Evolutionary conservation across 306 rosid genomes (phyloP).

Genomic region (Trichosanthes cucumerina): DNA sequence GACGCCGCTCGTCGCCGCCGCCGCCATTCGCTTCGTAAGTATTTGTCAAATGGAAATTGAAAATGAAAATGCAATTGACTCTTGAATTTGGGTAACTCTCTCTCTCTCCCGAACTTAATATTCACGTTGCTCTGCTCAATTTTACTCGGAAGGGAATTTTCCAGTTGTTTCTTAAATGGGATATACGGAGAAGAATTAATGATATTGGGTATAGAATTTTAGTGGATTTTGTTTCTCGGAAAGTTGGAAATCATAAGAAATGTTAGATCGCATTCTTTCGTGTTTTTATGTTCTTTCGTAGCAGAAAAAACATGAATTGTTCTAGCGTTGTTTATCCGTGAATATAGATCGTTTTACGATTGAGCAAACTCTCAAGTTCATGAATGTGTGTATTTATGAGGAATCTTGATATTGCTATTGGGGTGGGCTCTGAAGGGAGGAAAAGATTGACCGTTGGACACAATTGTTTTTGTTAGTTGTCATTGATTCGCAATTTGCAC

Average conservation of each 20-base stretch:
- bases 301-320: background rate
- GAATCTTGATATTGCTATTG: background rate
- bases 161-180: background rate
- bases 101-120: background rate
- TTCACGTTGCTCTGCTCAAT: background rate
- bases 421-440: too few relatives aligned
- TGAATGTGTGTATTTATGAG: background rate
- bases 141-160: background rate
- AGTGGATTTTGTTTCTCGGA: background rate
- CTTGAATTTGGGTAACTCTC: conserved; percentile 68
- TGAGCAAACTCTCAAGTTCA: background rate
- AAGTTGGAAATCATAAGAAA: background rate
- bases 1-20: too few relatives aligned
- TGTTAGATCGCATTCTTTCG: background rate
- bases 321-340: background rate
- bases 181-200: background rate
- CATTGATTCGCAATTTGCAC: too few relatives aligned
- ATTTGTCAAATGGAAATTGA: too few relatives aligned
- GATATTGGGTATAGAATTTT: background rate
- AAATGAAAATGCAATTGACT: conserved; percentile 53
- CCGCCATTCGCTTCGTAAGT: too few relatives aligned
- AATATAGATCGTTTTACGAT: background rate
- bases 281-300: background rate
- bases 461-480: too few relatives aligned
- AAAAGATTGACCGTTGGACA: too few relatives aligned